Evolutionary conservation across 1,284 basidiomycete species (phyloP).

Genomic region (Pyrrhoderma noxium): DNA sequence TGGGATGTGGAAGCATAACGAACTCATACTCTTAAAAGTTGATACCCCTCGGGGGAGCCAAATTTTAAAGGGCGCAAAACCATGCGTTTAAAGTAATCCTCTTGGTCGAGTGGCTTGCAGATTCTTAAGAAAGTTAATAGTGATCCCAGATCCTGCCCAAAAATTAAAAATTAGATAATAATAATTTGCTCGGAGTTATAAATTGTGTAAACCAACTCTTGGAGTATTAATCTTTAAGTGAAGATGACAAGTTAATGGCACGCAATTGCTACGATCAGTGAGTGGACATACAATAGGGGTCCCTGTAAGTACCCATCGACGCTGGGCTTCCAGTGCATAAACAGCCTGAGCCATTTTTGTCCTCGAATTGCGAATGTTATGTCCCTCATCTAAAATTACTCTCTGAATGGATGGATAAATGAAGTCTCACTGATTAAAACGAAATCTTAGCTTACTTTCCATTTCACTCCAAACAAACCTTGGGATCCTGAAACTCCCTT

Average conservation of each 20-base stretch:
- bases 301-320: constrained; percentile 76
- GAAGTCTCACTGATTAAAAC: constrained; percentile 22
- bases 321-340: constrained; percentile 59
- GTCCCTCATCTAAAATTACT: constrained; percentile 83
- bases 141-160: constrained; percentile 70
- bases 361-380: constrained; percentile 76
- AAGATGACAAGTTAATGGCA: constrained; percentile 10
- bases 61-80: constrained; percentile 66
- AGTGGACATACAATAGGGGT: constrained; percentile 65
- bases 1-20: constrained; percentile 7
- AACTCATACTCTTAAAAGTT: constrained; percentile 55
- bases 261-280: not conserved
- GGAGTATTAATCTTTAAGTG: constrained; percentile 68
- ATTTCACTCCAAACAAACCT: constrained; percentile 60
- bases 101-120: constrained; percentile 74
- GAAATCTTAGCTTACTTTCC: constrained; percentile 57
- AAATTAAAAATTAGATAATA: not conserved
- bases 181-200: not conserved
- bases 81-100: constrained; percentile 73
- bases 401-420: constrained; percentile 36
- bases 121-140: constrained; percentile 75
- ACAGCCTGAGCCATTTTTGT: constrained; percentile 79
- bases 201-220: constrained; percentile 38
- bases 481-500: constrained; percentile 29
- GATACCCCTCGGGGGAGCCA: constrained; percentile 57